phyloP scores from a whole-genome alignment of 176 grass and related monocot species.

The Panicum miliaceum region DNA sequence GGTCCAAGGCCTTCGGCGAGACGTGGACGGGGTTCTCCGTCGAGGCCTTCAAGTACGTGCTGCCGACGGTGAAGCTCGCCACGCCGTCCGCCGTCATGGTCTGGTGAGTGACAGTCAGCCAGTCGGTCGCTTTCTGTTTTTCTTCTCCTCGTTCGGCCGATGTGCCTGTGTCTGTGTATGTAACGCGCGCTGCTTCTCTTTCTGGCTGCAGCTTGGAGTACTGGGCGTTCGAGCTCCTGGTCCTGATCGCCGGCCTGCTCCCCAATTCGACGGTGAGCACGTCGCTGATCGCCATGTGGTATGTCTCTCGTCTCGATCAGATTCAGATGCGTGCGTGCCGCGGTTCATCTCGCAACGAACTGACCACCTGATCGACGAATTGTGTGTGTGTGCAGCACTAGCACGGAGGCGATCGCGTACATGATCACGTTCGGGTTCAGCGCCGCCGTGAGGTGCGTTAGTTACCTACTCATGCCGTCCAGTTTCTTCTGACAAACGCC shows the following conservation, averaged over 20 bases:
- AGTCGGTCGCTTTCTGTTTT: too few species aligned
- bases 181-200: not conserved
- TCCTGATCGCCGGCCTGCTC: constrained; percentile 77
- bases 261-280: constrained; percentile 84
- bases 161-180: not conserved
- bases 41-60: constrained; percentile 63
- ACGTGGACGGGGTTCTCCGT: constrained; percentile 76
- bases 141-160: too few species aligned
- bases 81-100: constrained; percentile 89
- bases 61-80: constrained; percentile 78
- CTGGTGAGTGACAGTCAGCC: constrained; percentile 52
- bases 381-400: constrained; percentile 43
- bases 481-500: not conserved
- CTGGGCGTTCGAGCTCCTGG: constrained; percentile 90
- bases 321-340: not conserved
- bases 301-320: not conserved
- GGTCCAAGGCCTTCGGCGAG: constrained; percentile 46
- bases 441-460: constrained; percentile 70
- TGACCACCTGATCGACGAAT: not conserved
- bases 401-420: constrained; percentile 79
- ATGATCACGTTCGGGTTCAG: constrained; percentile 92
- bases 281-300: constrained; percentile 95
- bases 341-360: not conserved
- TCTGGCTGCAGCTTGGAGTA: constrained; percentile 70
- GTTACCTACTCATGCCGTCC: too few species aligned